Evolutionary conservation across 2,329 filamentous ascomycete species (phyloP).

Genomic region (Trichoderma sp.): DNA sequence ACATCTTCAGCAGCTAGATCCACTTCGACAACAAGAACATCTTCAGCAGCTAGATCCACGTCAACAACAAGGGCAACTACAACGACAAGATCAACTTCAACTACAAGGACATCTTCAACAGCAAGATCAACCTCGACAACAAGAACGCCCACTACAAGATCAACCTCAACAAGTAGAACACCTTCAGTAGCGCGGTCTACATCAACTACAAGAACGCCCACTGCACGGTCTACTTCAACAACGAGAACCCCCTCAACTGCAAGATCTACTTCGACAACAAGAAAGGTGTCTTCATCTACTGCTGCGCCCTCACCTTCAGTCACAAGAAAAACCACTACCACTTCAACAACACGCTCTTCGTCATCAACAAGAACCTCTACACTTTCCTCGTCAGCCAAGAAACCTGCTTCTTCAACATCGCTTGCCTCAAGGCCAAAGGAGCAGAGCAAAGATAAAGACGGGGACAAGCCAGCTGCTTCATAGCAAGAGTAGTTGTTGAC

Average conservation of each 20-base stretch:
- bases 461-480: conserved; percentile 10
- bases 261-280: conserved; percentile 11
- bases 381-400: neutral
- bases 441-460: conserved; percentile 26
- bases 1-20: neutral
- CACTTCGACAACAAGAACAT: neutral
- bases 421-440: conserved; percentile 13
- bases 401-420: neutral
- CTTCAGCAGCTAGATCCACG: neutral
- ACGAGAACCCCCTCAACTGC: neutral
- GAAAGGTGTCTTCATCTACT: conserved; percentile 11
- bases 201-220: neutral
- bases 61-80: conserved; percentile 3
- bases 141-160: neutral
- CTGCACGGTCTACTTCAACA: neutral
- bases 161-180: neutral
- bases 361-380: neutral
- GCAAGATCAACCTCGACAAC: neutral
- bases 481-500: conserved; percentile 14
- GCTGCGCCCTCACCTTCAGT: neutral
- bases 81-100: neutral
- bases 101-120: neutral
- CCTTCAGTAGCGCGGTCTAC: neutral
- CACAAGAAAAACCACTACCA: conserved; percentile 7
- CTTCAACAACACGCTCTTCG: conserved; percentile 5